A percentile compares a stretch with the other conserved stretches of the same genome.
Conservation (phyloP, 2,329 filamentous ascomycete genomes). For the Sclerotinia glacialis region DNA sequence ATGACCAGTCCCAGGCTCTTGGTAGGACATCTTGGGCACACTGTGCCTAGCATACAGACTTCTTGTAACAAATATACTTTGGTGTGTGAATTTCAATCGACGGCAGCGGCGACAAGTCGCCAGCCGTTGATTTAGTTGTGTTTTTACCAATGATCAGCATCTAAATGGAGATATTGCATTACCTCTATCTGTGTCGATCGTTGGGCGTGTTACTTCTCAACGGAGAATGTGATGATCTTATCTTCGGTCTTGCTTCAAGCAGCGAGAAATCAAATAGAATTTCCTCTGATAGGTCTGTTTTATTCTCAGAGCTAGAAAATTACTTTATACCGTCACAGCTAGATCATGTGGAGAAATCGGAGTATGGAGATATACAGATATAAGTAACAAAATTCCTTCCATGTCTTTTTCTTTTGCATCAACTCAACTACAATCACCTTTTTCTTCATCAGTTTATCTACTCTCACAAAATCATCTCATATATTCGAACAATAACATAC, state of each 20-base stretch:
- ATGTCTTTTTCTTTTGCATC: not conserved
- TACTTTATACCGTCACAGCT: not conserved
- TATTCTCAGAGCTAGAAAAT: not conserved
- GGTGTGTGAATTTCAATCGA: not conserved
- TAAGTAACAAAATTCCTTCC: not conserved
- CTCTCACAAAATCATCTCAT: not conserved
- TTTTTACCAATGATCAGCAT: not conserved
- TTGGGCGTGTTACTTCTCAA: not conserved
- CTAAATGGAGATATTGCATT: not conserved
- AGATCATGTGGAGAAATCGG: not conserved
- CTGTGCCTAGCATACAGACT: not conserved
- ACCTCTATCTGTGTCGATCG: not conserved
- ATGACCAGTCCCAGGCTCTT: not conserved
- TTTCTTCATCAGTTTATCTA: not conserved
- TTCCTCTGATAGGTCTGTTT: not conserved
- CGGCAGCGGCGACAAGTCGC: not conserved
- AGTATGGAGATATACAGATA: not conserved
- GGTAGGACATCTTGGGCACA: too few species aligned
- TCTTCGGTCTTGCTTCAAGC: not conserved
- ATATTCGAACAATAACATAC: not conserved
- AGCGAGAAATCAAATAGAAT: not conserved
- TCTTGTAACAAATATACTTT: not conserved
- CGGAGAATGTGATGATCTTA: not conserved
- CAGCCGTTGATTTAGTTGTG: not conserved
- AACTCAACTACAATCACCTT: not conserved